Evolutionary conservation across 106 monocot species (phyloP).

Genomic region (Acorus gramineus): DNA sequence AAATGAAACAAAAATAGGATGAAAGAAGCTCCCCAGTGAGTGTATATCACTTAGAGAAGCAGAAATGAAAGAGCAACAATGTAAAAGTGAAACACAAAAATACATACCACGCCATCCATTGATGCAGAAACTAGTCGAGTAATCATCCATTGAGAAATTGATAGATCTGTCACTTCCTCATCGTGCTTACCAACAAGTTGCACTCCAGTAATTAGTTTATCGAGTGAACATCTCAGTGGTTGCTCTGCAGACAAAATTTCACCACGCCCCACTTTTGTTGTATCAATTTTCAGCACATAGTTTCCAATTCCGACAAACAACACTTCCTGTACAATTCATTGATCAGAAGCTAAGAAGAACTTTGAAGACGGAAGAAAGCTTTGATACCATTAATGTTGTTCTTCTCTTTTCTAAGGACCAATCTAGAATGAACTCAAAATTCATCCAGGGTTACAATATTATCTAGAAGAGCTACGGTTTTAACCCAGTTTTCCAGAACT

Average conservation of each 20-base stretch:
- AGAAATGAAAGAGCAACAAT: background rate
- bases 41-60: background rate
- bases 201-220: constrained; percentile 73
- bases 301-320: constrained; percentile 77
- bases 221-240: constrained; percentile 62
- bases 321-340: constrained; percentile 46
- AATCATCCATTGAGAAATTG: constrained; percentile 98
- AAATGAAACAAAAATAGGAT: too few species aligned
- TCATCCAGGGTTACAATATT: too few species aligned
- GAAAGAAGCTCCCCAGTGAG: too few species aligned
- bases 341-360: too few species aligned
- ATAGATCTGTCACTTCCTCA: constrained; percentile 84
- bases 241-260: constrained; percentile 69
- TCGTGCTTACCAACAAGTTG: constrained; percentile 88
- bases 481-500: too few species aligned
- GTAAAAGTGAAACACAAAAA: background rate
- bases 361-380: too few species aligned
- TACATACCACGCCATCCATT: constrained; percentile 91
- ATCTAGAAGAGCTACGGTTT: too few species aligned
- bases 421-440: too few species aligned
- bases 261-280: constrained; percentile 73
- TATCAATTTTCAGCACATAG: constrained; percentile 77
- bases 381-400: too few species aligned
- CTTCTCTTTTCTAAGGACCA: too few species aligned
- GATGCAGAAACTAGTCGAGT: constrained; percentile 92